Base-by-base conservation (phyloP, 2,329 filamentous ascomycete species). In the Leptographium lundbergii region DNA sequence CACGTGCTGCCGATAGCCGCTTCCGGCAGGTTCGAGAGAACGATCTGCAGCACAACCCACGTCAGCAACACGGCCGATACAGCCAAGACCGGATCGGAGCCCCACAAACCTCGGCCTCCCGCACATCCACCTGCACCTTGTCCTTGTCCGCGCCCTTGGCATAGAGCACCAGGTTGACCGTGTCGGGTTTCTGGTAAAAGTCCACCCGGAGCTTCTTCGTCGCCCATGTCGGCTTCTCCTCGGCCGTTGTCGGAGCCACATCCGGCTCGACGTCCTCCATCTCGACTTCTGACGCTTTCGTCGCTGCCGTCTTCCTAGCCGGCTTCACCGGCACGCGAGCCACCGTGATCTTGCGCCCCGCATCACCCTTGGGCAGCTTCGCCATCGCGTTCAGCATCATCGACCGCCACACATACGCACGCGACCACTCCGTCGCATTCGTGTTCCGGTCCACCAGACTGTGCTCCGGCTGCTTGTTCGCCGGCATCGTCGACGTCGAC, bases 381-480 rank as follows among this genome's bases (percentile, higher is more conserved):
- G 74, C 72, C 70, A 84, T 67, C 27, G 67, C 67, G 0, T 64
- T 67, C 9, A 84, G 69, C n/a, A 74, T 72, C 67, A 80, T 76
- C 25, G 74, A 65, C 4, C 81, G 73, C 68, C 78, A 71, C 0
- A 72, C 69, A 57, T 74, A 73, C 1, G 77, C 78, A 36, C 72
- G 70, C 32, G 74, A 73, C 70, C 69, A 72, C 48, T 69, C 68
- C 0, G 59, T 42, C 10, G 64, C 63, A 14, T 61, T 27, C 22
- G 19, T 42, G 27, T 32, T 24, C 3, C 22, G 34, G 14, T 13
- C 36, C 19, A n/a, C 32, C 1, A n/a, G 39, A 11, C 48, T 42
- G n/a, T 59, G 3, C 67, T 65, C 59, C 39, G 17, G 63, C 55
- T 34, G 14, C 22, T 50, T 48, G 4, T 54, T n/a, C 4, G 52